phyloP scores from a whole-genome alignment of 768 basidiomycete genomes.

The Boletus reticulatus region DNA sequence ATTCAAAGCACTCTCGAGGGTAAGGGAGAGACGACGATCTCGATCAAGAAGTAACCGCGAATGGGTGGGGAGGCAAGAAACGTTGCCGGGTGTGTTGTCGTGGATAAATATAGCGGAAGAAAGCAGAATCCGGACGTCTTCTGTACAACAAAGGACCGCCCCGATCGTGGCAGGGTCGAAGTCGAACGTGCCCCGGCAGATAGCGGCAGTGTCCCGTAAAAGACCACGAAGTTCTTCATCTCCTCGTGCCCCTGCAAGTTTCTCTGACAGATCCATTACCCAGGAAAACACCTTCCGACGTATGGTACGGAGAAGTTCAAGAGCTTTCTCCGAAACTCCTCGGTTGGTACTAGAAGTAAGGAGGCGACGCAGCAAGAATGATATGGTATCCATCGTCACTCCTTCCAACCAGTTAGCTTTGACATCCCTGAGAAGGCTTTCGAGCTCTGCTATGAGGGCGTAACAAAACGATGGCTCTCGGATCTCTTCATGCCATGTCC shows the following conservation, averaged over 20 bases:
- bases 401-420: conserved; percentile 41
- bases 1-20: conserved; percentile 21
- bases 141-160: conserved; percentile 17
- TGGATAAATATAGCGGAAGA: conserved; percentile 33
- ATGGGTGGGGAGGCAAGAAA: not conserved
- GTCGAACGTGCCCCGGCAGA: conserved; percentile 32
- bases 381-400: conserved; percentile 30
- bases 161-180: not conserved
- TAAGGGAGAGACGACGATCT: conserved; percentile 31
- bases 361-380: conserved; percentile 35
- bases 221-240: conserved; percentile 3
- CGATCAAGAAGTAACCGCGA: conserved; percentile 25
- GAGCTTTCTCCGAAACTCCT: conserved; percentile 17
- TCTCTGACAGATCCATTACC: conserved; percentile 32
- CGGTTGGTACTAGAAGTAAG: conserved; percentile 23
- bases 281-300: conserved; percentile 35
- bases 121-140: conserved; percentile 30
- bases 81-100: conserved; percentile 24
- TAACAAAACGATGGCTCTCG: conserved; percentile 7
- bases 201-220: conserved; percentile 19
- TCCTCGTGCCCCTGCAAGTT: conserved; percentile 8
- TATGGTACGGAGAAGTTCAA: conserved; percentile 27
- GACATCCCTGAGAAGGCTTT: conserved; percentile 27
- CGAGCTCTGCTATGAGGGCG: conserved; percentile 34
- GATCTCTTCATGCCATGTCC: conserved; percentile 14